These are phyloP conservation scores for Exophiala aquamarina DNA, from an alignment of 2,329 filamentous ascomycete species.

Conservation along the genomic window DNA sequence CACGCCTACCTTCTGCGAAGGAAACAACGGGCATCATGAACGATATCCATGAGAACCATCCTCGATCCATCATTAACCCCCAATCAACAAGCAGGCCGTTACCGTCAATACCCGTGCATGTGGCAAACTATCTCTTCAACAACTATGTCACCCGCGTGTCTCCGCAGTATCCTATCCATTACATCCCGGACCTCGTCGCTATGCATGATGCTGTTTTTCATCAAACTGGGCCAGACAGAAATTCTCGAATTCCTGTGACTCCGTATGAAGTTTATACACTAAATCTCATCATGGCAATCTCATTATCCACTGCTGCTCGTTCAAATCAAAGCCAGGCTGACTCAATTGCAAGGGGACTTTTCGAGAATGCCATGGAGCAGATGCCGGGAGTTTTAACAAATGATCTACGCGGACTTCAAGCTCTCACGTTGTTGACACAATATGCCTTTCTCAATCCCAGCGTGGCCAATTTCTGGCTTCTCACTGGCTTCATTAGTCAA, in stretches of 20 bases:
- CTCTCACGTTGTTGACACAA: constrained; percentile 1
- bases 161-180: constrained; percentile 5
- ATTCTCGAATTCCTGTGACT: not conserved
- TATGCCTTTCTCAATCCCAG: constrained; percentile 6
- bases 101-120: constrained; percentile 3
- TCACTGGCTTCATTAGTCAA: constrained; percentile 4
- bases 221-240: not conserved
- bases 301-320: constrained; percentile 6
- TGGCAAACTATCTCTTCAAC: constrained; percentile 6
- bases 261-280: constrained; percentile 2
- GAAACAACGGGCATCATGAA: not conserved
- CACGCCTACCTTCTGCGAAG: constrained; percentile 1
- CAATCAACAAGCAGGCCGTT: not conserved
- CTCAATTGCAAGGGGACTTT: constrained; percentile 1
- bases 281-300: constrained; percentile 8
- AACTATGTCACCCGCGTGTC: constrained; percentile 4
- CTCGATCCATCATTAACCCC: constrained; percentile 3
- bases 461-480: constrained; percentile 6
- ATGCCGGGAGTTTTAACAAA: constrained; percentile 4
- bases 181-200: not conserved
- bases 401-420: constrained; percentile 6
- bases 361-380: constrained; percentile 5
- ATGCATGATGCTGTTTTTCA: not conserved
- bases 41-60: not conserved
- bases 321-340: constrained; percentile 1